A percentile compares a stretch with the other conserved stretches of the same genome.
Conservation (phyloP, 2,329 filamentous ascomycete genomes). For the Colletotrichum cuscutae region DNA sequence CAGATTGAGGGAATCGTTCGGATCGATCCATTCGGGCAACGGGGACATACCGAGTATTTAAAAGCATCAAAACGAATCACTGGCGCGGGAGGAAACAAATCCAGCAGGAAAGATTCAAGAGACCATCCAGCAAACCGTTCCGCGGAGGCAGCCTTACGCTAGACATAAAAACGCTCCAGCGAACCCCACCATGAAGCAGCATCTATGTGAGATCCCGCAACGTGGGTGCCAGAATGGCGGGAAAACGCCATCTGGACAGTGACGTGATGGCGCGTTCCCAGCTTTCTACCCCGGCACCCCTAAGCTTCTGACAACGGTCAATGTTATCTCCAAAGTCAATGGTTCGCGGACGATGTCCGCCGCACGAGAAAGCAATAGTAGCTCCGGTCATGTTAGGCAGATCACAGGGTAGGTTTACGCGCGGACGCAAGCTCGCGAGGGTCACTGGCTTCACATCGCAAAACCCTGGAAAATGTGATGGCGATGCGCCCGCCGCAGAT, state of each 20-base stretch:
- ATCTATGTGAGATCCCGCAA: not conserved
- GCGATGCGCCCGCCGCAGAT: not conserved
- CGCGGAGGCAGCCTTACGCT: slow-evolving; percentile 21
- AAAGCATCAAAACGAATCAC: not conserved
- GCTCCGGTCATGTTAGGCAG: not conserved
- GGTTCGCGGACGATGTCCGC: slow-evolving; percentile 2
- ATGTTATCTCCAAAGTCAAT: not conserved
- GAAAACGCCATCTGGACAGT: not conserved
- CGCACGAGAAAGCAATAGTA: not conserved
- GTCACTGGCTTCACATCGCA: not conserved
- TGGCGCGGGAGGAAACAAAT: not conserved
- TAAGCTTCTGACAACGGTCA: not conserved
- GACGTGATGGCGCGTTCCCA: slow-evolving; percentile 25
- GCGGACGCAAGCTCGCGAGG: not conserved
- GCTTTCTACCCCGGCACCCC: not conserved
- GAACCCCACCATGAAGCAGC: not conserved
- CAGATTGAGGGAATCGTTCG: not conserved
- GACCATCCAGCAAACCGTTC: not conserved
- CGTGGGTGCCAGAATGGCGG: not conserved
- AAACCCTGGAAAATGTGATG: not conserved
- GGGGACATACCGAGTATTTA: not conserved
- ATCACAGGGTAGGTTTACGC: not conserved
- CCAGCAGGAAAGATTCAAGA: not conserved
- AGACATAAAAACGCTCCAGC: not conserved
- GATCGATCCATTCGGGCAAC: slow-evolving; percentile 1